Percentiles rank a stretch among this genome's conserved stretches.
phyloP scores from a whole-genome alignment of 495 filamentous ascomycete genomes.

The Penicillium chermesinum region DNA sequence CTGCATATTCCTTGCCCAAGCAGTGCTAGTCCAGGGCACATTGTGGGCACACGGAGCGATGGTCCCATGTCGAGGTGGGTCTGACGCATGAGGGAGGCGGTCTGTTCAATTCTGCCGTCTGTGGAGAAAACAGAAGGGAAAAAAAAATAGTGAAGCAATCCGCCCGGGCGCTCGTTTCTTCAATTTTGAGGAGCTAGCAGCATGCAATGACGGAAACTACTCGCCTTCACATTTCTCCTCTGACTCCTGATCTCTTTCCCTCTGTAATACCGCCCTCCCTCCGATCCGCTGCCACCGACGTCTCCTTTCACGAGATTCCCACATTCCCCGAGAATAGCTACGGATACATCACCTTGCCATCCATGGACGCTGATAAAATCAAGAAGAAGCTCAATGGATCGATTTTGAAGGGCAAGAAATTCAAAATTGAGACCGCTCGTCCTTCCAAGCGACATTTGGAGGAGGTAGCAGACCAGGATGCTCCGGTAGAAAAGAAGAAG shows the following conservation, averaged over 20 bases:
- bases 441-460: constrained; percentile 47
- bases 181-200: background rate
- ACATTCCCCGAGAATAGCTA: constrained; percentile 86
- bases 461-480: constrained; percentile 20
- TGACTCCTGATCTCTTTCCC: constrained; percentile 64
- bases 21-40: too few relatives aligned
- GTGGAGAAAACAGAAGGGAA: background rate
- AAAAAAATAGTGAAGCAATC: background rate
- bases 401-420: constrained; percentile 77
- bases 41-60: too few relatives aligned
- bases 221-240: constrained; percentile 81
- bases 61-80: too few relatives aligned
- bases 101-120: background rate
- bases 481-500: constrained; percentile 34
- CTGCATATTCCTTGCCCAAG: too few relatives aligned
- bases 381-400: constrained; percentile 90
- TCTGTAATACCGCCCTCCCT: constrained; percentile 64
- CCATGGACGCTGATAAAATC: constrained; percentile 76
- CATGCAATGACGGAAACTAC: constrained; percentile 26
- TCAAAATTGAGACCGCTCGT: constrained; percentile 73
- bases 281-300: constrained; percentile 60
- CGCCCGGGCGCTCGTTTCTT: background rate
- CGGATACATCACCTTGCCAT: constrained; percentile 81
- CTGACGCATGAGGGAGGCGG: background rate
- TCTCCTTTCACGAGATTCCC: constrained; percentile 77